Percentiles rank a stretch among this genome's conserved stretches.
Conservation (phyloP, 2,329 filamentous ascomycete genomes). For the Pyrenochaeta sp. region DNA sequence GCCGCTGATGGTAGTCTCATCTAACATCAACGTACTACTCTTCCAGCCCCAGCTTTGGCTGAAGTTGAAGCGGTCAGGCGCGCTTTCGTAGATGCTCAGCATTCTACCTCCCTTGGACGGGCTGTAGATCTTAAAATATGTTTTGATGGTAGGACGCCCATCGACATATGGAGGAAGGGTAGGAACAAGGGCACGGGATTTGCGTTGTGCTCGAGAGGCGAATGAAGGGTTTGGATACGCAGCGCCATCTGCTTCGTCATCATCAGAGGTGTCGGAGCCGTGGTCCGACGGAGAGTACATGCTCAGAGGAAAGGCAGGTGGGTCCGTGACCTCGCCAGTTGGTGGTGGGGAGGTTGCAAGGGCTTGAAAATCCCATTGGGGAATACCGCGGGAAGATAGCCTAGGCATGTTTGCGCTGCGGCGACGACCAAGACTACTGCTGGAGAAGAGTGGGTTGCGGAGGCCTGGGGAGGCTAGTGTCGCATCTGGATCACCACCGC, state of each 20-base stretch:
- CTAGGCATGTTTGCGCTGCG: conserved; percentile 24
- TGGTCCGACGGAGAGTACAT: conserved; percentile 30
- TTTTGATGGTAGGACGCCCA: conserved; percentile 64
- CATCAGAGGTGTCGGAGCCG: conserved; percentile 35
- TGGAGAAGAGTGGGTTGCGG: conserved; percentile 33
- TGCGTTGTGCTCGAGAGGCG: conserved; percentile 25
- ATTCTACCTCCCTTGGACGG: conserved; percentile 66
- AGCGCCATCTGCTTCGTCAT: conserved; percentile 28
- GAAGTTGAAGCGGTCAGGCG: conserved; percentile 67
- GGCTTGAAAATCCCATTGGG: conserved; percentile 20
- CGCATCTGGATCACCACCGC: conserved; percentile 55
- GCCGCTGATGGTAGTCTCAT: conserved; percentile 50
- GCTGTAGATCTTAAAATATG: conserved; percentile 70
- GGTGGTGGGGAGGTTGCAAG: conserved; percentile 24
- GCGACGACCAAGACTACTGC: conserved; percentile 26
- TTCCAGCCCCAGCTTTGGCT: conserved; percentile 70
- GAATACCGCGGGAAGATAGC: conserved; percentile 23
- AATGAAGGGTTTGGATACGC: conserved; percentile 40
- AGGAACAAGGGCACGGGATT: conserved; percentile 36
- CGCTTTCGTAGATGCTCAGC: conserved; percentile 66
- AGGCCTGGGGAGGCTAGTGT: conserved; percentile 40
- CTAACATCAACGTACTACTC: conserved; percentile 65
- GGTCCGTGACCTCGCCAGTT: conserved; percentile 24
- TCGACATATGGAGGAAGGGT: conserved; percentile 65
- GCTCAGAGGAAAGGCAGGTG: conserved; percentile 28